These are phyloP conservation scores for Yamadazyma olivae DNA, from an alignment of 805 yeast species.

Conservation along the genomic window DNA sequence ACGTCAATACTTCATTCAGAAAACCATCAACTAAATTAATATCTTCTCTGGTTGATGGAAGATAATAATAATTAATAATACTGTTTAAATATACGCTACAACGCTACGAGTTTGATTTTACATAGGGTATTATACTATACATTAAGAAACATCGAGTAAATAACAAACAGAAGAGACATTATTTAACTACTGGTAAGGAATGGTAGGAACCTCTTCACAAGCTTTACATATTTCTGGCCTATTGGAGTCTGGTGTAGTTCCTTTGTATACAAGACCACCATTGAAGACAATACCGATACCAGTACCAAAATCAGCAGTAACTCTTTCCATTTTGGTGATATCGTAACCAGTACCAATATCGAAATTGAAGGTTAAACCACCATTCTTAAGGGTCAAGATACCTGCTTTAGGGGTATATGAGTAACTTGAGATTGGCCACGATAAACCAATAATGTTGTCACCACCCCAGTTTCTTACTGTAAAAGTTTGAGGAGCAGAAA, in stretches of 20 bases:
- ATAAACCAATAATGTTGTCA: slow-evolving; percentile 12
- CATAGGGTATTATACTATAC: too few relatives aligned
- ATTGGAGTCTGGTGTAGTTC: slow-evolving; percentile 13
- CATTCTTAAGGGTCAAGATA: slow-evolving; percentile 8
- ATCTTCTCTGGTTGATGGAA: background rate
- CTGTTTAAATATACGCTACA: too few relatives aligned
- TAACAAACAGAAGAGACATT: background rate
- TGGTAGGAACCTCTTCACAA: slow-evolving; percentile 13
- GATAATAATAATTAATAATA: too few relatives aligned
- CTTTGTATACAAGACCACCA: slow-evolving; percentile 15
- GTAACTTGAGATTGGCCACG: slow-evolving; percentile 9
- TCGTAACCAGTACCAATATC: slow-evolving; percentile 18
- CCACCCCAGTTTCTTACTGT: slow-evolving; percentile 19
- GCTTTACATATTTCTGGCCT: slow-evolving; percentile 15
- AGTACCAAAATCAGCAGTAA: slow-evolving; percentile 13
- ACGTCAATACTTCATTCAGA: slow-evolving; percentile 4
- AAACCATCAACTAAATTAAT: background rate
- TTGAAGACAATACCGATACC: slow-evolving; percentile 16
- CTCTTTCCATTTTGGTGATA: slow-evolving; percentile 8
- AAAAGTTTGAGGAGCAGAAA: slow-evolving; percentile 16
- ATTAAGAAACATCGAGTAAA: too few relatives aligned
- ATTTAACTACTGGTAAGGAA: background rate
- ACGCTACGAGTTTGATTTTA: background rate
- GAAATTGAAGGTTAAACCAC: slow-evolving; percentile 9
- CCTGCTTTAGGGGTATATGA: slow-evolving; percentile 8